phyloP scores from a whole-genome alignment of 345 rosid species.

The Brassica nigra region DNA sequence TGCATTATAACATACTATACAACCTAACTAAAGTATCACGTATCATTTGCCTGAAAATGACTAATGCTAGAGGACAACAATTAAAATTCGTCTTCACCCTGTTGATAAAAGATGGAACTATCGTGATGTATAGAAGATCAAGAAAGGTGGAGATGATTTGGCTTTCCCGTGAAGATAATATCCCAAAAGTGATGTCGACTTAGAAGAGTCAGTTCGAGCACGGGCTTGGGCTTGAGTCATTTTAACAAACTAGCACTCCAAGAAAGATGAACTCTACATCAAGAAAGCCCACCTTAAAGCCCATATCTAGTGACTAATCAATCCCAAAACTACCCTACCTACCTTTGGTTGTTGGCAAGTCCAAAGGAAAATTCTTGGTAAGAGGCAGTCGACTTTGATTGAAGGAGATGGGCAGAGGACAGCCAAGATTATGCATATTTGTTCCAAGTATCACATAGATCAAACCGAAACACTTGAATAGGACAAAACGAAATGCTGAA shows the following conservation, averaged over 20 bases:
- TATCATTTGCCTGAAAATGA: neutral
- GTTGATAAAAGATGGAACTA: neutral
- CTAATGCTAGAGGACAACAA: neutral
- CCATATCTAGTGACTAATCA: neutral
- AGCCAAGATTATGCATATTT: neutral
- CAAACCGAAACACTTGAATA: neutral
- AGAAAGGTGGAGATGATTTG: conserved; percentile 9
- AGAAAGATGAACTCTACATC: neutral
- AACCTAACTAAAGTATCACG: neutral
- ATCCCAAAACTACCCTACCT: neutral
- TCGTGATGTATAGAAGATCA: neutral
- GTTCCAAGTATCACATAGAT: neutral
- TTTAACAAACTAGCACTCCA: neutral
- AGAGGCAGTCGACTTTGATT: too few relatives aligned
- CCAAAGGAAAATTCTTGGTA: neutral
- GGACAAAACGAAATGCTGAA: conserved; percentile 4
- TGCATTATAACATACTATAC: neutral
- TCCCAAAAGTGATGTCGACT: conserved; percentile 5
- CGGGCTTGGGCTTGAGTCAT: neutral
- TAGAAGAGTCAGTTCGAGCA: neutral
- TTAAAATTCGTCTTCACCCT: neutral
- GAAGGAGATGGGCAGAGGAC: neutral
- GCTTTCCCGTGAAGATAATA: conserved; percentile 25
- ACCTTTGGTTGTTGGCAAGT: neutral
- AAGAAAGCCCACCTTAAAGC: neutral